phyloP scores from a whole-genome alignment of 2,329 filamentous ascomycete species.

The Cladosporium sp. region DNA sequence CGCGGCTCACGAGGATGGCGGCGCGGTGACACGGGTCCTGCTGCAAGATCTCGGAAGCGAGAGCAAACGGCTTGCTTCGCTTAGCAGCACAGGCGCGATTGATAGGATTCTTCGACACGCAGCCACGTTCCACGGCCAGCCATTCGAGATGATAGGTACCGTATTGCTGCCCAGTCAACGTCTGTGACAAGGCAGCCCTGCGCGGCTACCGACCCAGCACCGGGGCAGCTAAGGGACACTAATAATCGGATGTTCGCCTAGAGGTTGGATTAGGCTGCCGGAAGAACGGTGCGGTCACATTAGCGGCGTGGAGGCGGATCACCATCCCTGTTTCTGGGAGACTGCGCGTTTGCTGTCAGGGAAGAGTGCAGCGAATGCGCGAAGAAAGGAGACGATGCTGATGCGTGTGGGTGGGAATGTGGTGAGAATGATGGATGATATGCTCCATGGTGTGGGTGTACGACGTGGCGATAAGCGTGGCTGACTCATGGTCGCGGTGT shows the following conservation, averaged over 20 bases:
- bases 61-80: not conserved
- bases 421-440: not conserved
- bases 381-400: conserved; percentile 4
- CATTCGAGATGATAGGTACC: not conserved
- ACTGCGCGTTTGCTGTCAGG: not conserved
- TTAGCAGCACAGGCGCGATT: not conserved
- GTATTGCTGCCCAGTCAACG: not conserved
- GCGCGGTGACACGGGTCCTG: not conserved
- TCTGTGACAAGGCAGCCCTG: conserved; percentile 1
- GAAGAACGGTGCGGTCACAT: conserved; percentile 1
- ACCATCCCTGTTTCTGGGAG: not conserved
- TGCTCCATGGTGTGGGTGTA: not conserved
- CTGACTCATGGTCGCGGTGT: conserved; percentile 2
- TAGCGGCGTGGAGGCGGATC: conserved; percentile 10
- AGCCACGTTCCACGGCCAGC: conserved; percentile 4
- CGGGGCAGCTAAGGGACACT: not conserved
- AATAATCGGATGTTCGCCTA: conserved; percentile 5
- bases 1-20: too few relatives aligned
- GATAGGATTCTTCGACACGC: conserved; percentile 6
- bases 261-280: not conserved
- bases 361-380: not conserved
- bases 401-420: conserved; percentile 2
- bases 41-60: conserved; percentile 2
- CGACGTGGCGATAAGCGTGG: conserved; percentile 7
- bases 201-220: not conserved